Conservation (phyloP, 371 early-diverging fungal genomes). For the Mortierella sp. region DNA sequence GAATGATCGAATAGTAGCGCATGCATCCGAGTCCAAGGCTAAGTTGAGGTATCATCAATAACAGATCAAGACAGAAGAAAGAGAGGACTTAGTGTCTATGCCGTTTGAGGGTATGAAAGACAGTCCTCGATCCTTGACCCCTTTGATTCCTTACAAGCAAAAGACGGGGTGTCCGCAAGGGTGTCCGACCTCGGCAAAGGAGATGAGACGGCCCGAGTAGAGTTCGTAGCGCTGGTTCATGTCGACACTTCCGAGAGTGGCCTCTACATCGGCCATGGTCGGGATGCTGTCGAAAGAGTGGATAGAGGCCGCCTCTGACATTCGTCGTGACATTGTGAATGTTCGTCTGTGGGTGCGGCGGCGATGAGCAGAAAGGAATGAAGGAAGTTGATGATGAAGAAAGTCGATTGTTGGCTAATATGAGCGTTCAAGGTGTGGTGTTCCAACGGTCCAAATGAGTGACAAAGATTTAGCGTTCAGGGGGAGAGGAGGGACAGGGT, state of each 20-base stretch:
- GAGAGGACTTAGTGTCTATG: too few species aligned
- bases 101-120: too few species aligned
- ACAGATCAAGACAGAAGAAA: too few species aligned
- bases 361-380: too few species aligned
- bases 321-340: constrained; percentile 35
- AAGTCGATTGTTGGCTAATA: too few species aligned
- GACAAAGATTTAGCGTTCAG: too few species aligned
- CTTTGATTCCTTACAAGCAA: constrained; percentile 45
- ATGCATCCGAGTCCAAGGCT: constrained; percentile 54
- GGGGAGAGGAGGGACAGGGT: too few species aligned
- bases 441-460: too few species aligned
- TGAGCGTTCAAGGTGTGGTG: too few species aligned
- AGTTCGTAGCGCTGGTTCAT: constrained; percentile 50
- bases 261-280: constrained; percentile 46
- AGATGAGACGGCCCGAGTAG: constrained; percentile 33
- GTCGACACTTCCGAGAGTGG: constrained; percentile 40
- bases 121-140: too few species aligned
- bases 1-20: constrained; percentile 52
- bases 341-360: too few species aligned
- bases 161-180: constrained; percentile 50
- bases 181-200: constrained; percentile 45
- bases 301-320: constrained; percentile 41
- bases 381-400: too few species aligned
- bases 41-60: not conserved
- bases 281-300: constrained; percentile 45